Conservation (phyloP, 108 stramenopile genomes). For the Nannochloropsis granulata region DNA sequence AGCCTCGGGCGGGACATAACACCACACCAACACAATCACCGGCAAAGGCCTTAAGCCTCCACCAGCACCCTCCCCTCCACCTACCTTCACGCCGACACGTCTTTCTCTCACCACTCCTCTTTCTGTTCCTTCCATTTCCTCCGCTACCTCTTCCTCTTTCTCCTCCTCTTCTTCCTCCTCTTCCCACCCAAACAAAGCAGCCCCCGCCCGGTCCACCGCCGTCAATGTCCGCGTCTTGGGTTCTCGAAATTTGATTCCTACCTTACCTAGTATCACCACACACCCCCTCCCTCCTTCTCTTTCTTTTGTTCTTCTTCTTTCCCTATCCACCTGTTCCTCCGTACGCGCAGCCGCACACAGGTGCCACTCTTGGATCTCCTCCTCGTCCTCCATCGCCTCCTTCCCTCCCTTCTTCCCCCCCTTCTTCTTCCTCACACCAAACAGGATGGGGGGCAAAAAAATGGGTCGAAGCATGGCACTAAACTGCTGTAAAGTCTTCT, state of each 20-base stretch:
- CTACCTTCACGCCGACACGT: background rate
- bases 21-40: background rate
- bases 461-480: background rate
- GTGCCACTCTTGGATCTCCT: background rate
- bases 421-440: background rate
- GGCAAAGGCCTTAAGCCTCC: background rate
- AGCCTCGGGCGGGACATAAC: background rate
- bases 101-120: too few relatives aligned
- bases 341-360: background rate
- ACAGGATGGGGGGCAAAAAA: background rate
- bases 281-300: background rate
- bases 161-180: too few relatives aligned
- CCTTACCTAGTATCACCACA: background rate
- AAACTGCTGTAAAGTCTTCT: background rate
- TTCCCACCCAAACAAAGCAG: background rate
- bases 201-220: background rate
- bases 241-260: background rate
- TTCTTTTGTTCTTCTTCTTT: background rate
- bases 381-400: background rate
- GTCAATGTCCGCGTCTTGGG: background rate
- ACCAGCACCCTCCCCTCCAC: background rate
- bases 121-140: too few relatives aligned
- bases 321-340: background rate
- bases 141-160: too few relatives aligned
- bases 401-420: background rate